Conservation (phyloP, 2,329 filamentous ascomycete genomes). For the Trichoderma aggressivum region DNA sequence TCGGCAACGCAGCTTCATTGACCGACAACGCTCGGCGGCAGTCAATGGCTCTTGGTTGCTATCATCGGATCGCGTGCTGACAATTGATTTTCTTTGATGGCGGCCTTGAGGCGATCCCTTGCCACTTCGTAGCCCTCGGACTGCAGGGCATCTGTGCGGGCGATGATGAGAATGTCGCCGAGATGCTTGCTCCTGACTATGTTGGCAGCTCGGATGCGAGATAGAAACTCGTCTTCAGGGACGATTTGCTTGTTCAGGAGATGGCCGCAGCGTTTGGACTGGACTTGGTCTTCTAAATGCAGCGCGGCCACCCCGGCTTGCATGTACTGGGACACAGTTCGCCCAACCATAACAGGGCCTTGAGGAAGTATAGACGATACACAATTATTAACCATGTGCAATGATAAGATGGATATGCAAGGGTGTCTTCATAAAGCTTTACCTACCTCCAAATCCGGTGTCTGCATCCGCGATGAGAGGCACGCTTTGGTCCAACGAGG, state of each 20-base stretch:
- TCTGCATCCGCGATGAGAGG: slow-evolving; percentile 62
- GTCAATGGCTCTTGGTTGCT: background rate
- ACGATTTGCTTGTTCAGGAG: slow-evolving; percentile 60
- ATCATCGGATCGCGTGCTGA: background rate
- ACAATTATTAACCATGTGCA: background rate
- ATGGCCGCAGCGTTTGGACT: slow-evolving; percentile 64
- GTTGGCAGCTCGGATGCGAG: slow-evolving; percentile 55
- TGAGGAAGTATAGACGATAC: background rate
- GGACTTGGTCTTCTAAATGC: slow-evolving; percentile 62
- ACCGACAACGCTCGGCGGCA: background rate
- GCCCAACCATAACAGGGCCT: slow-evolving; percentile 47
- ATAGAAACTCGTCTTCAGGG: slow-evolving; percentile 44
- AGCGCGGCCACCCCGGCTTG: slow-evolving; percentile 55
- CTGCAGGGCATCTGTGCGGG: slow-evolving; percentile 60
- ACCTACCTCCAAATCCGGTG: slow-evolving; percentile 51
- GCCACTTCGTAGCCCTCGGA: slow-evolving; percentile 55
- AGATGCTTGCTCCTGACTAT: slow-evolving; percentile 38
- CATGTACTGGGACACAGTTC: slow-evolving; percentile 52
- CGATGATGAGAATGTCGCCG: slow-evolving; percentile 60
- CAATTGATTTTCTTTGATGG: slow-evolving; percentile 31
- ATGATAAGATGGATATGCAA: background rate
- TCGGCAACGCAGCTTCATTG: background rate
- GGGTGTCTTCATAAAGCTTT: background rate
- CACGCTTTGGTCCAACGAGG: slow-evolving; percentile 50
- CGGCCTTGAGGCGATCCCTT: slow-evolving; percentile 46